These are phyloP conservation scores for Colletotrichum sidae DNA, from an alignment of 2,329 filamentous ascomycete species.

Conservation along the genomic window DNA sequence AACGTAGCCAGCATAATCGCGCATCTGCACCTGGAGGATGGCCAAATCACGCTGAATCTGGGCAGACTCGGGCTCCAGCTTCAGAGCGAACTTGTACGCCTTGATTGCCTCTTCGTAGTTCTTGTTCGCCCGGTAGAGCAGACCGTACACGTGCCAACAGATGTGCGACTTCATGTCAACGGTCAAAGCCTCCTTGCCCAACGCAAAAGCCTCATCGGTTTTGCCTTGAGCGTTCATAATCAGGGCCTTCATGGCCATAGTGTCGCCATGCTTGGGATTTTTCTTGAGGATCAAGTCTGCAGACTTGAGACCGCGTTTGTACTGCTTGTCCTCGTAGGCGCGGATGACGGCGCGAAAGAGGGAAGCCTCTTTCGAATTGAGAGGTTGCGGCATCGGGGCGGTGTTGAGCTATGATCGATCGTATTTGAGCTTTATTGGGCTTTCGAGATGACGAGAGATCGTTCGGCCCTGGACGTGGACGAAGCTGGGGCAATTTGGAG, in stretches of 20 bases:
- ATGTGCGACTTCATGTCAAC: conserved; percentile 99
- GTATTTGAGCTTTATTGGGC: conserved; percentile 23
- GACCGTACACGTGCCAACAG: conserved; percentile 98
- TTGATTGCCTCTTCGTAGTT: conserved; percentile 99
- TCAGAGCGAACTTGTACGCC: conserved; percentile 96
- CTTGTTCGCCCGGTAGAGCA: conserved; percentile 93
- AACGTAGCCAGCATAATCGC: conserved; percentile 93
- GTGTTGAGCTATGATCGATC: conserved; percentile 26
- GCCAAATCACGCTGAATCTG: conserved; percentile 96
- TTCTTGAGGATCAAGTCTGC: conserved; percentile 97
- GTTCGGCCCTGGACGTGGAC: not conserved
- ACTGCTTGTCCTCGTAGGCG: conserved; percentile 97
- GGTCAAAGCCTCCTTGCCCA: conserved; percentile 91
- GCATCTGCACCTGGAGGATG: conserved; percentile 93
- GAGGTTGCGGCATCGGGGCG: conserved; percentile 74
- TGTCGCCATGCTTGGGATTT: conserved; percentile 95
- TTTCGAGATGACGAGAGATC: conserved; percentile 1
- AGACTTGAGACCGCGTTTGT: conserved; percentile 92
- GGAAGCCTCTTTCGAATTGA: conserved; percentile 89
- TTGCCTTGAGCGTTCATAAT: conserved; percentile 95
- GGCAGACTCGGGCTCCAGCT: conserved; percentile 90
- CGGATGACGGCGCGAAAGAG: conserved; percentile 96
- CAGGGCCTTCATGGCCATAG: conserved; percentile 97
- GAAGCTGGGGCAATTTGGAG: conserved; percentile 3
- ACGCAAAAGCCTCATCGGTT: conserved; percentile 90